Base-by-base conservation (phyloP, 768 basidiomycete species). In the Lactifluus subvellereus region DNA sequence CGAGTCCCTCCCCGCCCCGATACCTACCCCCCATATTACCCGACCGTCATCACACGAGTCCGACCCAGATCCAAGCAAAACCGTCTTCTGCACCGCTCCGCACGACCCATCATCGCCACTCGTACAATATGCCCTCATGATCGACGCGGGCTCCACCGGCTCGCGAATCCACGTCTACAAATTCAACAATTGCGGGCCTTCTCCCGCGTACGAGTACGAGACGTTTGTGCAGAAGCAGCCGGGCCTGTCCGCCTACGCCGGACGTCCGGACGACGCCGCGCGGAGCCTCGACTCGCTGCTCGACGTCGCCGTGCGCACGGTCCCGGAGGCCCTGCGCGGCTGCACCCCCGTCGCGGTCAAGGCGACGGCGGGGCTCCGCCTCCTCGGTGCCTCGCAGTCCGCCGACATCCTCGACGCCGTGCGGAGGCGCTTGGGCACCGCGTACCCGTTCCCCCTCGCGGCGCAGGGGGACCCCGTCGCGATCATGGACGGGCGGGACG, bases 151-250 rank as follows among this genome's bases (percentile, higher is more conserved):
- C 27, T 98, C 95, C 18, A 97, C 94, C 0, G 97, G 96, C 20
- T 97, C 95, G 0, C 85, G 97, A 18, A 94, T 98, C 70, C 97
- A 99, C 80, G 82, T 98, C 37, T 99, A 98, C 86, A 98, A 97
- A 72, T 98, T 98, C 84, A 82, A 96, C 81, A 87, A 94, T 78
- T 94, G 94, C 77, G 78, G 79, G 0, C 73, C 86, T 0, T 83
- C 88, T 0, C 86, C 94, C 1, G 71, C 78, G 22, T 91, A 90
- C 74, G 96, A 98, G 72, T 94, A 94, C 77, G 97, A 99, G 72
- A 88, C 89, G 7, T 98, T 98, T 81, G 83, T 83, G 70, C 83
- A 85, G 80, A 85, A 81, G 7, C 80, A 88, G 32, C 92, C 91
- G 0, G 95, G 96, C 0, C 77, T 98, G 2, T 92, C 89, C 0